Conservation (phyloP, 768 basidiomycete species). For the Epithele typhae region DNA sequence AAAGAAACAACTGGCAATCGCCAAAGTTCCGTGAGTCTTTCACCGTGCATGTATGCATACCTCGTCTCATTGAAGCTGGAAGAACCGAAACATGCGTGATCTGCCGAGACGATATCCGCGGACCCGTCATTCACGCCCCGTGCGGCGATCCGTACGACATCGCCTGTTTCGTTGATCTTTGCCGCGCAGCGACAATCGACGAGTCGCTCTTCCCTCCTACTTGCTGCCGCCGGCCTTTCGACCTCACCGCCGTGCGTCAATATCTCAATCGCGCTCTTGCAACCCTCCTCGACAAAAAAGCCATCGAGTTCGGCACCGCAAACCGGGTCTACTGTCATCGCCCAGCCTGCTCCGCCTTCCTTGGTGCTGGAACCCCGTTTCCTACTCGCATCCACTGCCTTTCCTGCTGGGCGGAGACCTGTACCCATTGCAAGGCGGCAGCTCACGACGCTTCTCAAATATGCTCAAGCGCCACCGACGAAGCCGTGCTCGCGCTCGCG, state of each 20-base stretch:
- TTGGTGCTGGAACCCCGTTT: slow-evolving; percentile 35
- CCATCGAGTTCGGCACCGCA: slow-evolving; percentile 41
- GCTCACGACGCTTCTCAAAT: slow-evolving; percentile 33
- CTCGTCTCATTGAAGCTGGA: too few relatives aligned
- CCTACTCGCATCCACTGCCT: slow-evolving; percentile 30
- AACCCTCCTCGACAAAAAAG: slow-evolving; percentile 36
- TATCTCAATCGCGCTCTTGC: slow-evolving; percentile 12
- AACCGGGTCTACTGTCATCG: slow-evolving; percentile 49
- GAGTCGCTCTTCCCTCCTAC: slow-evolving; percentile 28
- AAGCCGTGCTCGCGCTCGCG: slow-evolving; percentile 41
- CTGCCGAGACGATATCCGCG: slow-evolving; percentile 13
- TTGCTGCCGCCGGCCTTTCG: slow-evolving; percentile 24
- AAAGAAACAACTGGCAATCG: neutral
- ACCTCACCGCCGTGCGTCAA: slow-evolving; percentile 11
- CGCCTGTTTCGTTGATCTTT: slow-evolving; percentile 25
- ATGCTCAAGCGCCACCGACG: slow-evolving; percentile 38
- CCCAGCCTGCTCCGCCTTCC: slow-evolving; percentile 48
- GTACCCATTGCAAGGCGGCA: slow-evolving; percentile 44
- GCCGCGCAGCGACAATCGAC: slow-evolving; percentile 22
- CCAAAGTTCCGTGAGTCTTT: too few relatives aligned
- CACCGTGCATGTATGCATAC: too few relatives aligned
- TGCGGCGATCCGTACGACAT: slow-evolving; percentile 23
- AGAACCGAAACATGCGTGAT: slow-evolving; percentile 15
- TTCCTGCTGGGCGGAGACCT: slow-evolving; percentile 37
- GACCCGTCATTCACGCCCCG: slow-evolving; percentile 11